Base-by-base conservation (phyloP, 2,329 filamentous ascomycete species). In the Pyrenochaeta sp. region DNA sequence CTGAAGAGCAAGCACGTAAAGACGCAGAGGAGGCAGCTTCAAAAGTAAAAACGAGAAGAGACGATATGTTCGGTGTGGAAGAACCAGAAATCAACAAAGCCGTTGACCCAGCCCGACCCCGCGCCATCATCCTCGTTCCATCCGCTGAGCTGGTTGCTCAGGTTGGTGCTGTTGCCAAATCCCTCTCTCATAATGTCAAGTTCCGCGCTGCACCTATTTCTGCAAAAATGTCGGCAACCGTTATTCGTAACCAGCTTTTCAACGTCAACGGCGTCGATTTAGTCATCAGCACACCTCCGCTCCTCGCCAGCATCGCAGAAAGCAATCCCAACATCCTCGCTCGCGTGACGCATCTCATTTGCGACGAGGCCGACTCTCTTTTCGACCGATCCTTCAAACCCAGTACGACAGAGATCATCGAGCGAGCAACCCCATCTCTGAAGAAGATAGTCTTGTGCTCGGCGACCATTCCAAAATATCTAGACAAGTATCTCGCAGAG, bases 361-460 rank as follows among this genome's bases (percentile, higher is more conserved):
- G 96, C 35, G 95, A 99, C 67, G 95, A 99, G 76, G 95, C 95
- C 1, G 94, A 99, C 73, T 96, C 92, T 3, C 83, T 99, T 7
- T 83, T 99, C 57, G 95, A 99, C 73, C 88, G 91, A 44, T 95
- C 90, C 46, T 99, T 99, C 75, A 82, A 88, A 3, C 86, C 90
- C 1, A 85, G 87, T 17, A 97, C 94, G 0, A 88, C 84, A 8
- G 81, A 83, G 41, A 89, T 99, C 55, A 81, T 99, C 53, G 89
- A 96, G 63, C 87, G 88, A 45, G 83, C 87, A 1, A 81, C 85
- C 6, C 90, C 93, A 0, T 94, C 90, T 0, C 75, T 97, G 32
- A 84, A 90, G 64, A 89, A 96, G 67, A 80, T 99, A 17, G 81
- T 99, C 32, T 83, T 97, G 53, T 99, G 94, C 77, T 97, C 93